Conservation (phyloP, 2,329 filamentous ascomycete species). For the Fonsecaea nubica region DNA sequence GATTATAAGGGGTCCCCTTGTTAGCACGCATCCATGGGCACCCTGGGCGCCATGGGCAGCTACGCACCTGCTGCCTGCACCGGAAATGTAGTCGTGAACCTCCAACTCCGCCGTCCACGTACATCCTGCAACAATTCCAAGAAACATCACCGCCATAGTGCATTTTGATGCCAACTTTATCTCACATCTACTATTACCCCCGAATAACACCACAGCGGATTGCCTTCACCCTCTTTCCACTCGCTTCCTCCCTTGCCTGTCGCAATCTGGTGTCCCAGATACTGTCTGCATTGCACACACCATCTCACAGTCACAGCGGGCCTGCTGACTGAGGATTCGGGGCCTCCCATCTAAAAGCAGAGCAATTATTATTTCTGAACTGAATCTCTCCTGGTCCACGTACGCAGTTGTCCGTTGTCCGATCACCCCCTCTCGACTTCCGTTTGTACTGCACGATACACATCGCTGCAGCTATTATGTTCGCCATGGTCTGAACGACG, state of each 20-base stretch:
- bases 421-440: background rate
- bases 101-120: background rate
- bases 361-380: constrained; percentile 5
- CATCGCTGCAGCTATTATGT: constrained; percentile 11
- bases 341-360: constrained; percentile 18
- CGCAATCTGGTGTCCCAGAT: background rate
- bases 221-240: background rate
- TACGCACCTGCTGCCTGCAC: background rate
- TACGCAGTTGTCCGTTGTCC: constrained; percentile 8
- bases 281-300: background rate
- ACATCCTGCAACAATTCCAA: background rate
- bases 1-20: background rate
- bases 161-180: constrained; percentile 17
- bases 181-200: background rate
- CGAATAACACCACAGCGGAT: background rate
- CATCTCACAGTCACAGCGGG: constrained; percentile 26
- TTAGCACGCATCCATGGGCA: background rate
- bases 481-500: constrained; percentile 28
- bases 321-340: constrained; percentile 31
- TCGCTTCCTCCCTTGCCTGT: constrained; percentile 14
- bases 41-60: background rate
- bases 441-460: constrained; percentile 10
- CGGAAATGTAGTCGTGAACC: background rate
- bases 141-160: background rate
- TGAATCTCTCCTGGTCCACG: constrained; percentile 13